Conservation (phyloP, 305 asterid species). For the Petunia hybrid region DNA sequence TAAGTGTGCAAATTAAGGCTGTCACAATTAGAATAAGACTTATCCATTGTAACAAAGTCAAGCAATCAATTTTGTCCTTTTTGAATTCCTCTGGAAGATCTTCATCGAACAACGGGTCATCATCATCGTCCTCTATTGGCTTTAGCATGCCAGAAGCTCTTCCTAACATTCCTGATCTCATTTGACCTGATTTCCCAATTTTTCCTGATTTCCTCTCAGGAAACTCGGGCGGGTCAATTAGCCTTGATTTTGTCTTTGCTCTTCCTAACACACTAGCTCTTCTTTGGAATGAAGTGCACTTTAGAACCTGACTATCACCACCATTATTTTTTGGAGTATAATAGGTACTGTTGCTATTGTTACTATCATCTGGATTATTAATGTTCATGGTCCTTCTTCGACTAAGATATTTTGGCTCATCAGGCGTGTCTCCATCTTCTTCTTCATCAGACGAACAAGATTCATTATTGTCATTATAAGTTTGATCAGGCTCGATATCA, state of each 20-base stretch:
- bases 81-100: slow-evolving; percentile 74
- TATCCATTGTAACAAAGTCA: slow-evolving; percentile 60
- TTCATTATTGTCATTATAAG: slow-evolving; percentile 13
- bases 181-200: slow-evolving; percentile 49
- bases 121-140: slow-evolving; percentile 67
- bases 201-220: slow-evolving; percentile 40
- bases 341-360: slow-evolving; percentile 4
- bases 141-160: slow-evolving; percentile 47
- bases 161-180: slow-evolving; percentile 52
- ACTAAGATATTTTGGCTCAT: slow-evolving; percentile 37
- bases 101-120: slow-evolving; percentile 67
- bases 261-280: slow-evolving; percentile 61
- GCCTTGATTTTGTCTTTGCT: slow-evolving; percentile 74
- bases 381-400: slow-evolving; percentile 43
- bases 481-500: slow-evolving; percentile 53
- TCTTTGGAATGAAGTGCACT: slow-evolving; percentile 68
- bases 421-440: slow-evolving; percentile 30
- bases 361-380: slow-evolving; percentile 21
- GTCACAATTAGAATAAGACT: slow-evolving; percentile 64
- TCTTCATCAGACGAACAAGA: slow-evolving; percentile 47
- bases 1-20: slow-evolving; percentile 53
- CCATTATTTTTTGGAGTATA: slow-evolving; percentile 24
- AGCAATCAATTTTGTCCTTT: slow-evolving; percentile 43
- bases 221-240: slow-evolving; percentile 70
- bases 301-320: slow-evolving; percentile 57